Conservation (phyloP, 768 basidiomycete genomes). For the Leccinellum albellum region DNA sequence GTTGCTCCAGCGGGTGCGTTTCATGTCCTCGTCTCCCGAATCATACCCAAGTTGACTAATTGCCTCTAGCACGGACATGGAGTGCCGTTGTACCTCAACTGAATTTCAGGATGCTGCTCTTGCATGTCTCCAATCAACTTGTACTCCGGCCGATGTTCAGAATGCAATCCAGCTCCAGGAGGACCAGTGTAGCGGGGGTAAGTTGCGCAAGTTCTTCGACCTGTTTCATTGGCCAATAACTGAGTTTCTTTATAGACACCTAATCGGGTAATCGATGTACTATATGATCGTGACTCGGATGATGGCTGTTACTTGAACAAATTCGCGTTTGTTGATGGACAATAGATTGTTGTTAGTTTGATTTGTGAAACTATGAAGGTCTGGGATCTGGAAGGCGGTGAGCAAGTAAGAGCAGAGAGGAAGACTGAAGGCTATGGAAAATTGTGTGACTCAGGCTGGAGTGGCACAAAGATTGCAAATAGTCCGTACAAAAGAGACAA, state of each 20-base stretch:
- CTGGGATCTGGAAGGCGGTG: slow-evolving; percentile 3
- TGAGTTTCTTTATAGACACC: background rate
- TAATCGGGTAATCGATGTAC: too few species aligned
- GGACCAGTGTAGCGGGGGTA: slow-evolving; percentile 30
- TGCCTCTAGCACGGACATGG: slow-evolving; percentile 34
- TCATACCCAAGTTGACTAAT: background rate
- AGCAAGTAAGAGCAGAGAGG: background rate
- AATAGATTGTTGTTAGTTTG: background rate
- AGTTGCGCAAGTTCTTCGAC: background rate
- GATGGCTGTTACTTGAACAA: fast-evolving
- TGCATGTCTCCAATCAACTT: slow-evolving; percentile 34
- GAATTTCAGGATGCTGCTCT: slow-evolving; percentile 35
- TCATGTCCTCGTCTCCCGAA: too few species aligned
- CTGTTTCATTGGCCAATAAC: background rate
- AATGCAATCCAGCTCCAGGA: slow-evolving; percentile 33
- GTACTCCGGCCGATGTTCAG: slow-evolving; percentile 28
- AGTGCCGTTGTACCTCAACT: slow-evolving; percentile 37
- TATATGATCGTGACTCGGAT: too few species aligned
- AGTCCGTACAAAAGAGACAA: too few species aligned
- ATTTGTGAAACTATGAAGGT: background rate
- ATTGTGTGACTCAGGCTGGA: too few species aligned
- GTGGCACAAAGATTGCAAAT: too few species aligned
- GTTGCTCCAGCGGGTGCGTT: slow-evolving; percentile 19
- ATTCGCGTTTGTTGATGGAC: background rate
- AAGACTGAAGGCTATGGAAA: too few species aligned